Evolutionary conservation across 1,284 basidiomycete species (phyloP), one percentile per base, ranked within the genome.

Genomic region (Salmacisia buchloeana): DNA sequence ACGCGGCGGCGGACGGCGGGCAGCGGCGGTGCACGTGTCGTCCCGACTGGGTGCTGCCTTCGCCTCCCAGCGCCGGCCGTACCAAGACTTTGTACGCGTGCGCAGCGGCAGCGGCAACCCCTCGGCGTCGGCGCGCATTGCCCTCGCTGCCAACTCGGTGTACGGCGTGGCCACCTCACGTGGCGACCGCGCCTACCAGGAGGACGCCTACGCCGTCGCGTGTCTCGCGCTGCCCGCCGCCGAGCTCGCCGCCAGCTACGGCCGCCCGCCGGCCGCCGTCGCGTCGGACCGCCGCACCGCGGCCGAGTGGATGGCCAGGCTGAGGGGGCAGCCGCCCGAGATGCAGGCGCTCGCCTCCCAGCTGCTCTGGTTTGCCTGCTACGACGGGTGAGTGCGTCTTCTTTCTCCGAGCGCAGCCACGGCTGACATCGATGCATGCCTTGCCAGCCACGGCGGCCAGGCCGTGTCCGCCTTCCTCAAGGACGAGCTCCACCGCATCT

Each of bases 331-430:
- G 9, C 67, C 74, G 41, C 68, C 70, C 27, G 70, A 69, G 13
- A 73, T 68, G 5, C 67, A 72, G n/a, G 75, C 72, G 39, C 36
- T 78, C 6, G 77, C 70, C 2, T 71, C 69, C 0, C 77, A 79
- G 59, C 68, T 79, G n/a, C 70, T 70, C 25, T 79, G 77, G 77
- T 76, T 77, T 31, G 76, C 66, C n/a, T 72, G 71, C 52, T 79
- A 73, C 36, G 77, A 79, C 60, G 77, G 75, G 12, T 63, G 58
- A 38, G 63, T 45, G 23, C 23, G 4, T 27, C 12, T 35, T 13
- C 38, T 18, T n/a, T 41, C 13, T 35, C 21, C 18, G 15, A 21
- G 27, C 1, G 41, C 21, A 61, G 59, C 5, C 34, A 61, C 13
- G 10, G 15, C n/a, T 33, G 27, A 35, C 41, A 10, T 23, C 15